Conservation (phyloP, 2,329 filamentous ascomycete species). For the Colletotrichum incanum region DNA sequence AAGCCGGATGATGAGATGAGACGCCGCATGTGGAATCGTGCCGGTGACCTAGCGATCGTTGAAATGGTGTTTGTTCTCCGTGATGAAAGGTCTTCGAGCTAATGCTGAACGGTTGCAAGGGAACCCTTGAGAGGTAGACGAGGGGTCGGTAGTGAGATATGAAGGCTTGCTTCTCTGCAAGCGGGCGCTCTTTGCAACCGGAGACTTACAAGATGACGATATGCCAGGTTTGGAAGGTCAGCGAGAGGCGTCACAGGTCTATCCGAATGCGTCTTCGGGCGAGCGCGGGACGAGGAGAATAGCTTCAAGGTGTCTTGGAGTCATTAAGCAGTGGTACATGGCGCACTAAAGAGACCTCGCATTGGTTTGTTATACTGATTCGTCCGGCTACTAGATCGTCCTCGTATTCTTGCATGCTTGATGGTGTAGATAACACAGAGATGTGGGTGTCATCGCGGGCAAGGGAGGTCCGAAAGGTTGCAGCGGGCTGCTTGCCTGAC, state of each 20-base stretch:
- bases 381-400: neutral
- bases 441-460: neutral
- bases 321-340: neutral
- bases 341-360: neutral
- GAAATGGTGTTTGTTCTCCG: neutral
- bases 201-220: constrained; percentile 7
- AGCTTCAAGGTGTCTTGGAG: constrained; percentile 23
- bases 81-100: constrained; percentile 10
- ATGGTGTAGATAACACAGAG: constrained; percentile 3
- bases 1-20: neutral
- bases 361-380: neutral
- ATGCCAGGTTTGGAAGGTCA: neutral
- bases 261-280: constrained; percentile 16
- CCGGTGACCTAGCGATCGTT: constrained; percentile 2
- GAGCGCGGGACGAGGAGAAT: neutral
- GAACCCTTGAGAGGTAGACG: constrained; percentile 3
- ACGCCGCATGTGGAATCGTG: constrained; percentile 1
- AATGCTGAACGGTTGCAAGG: constrained; percentile 22
- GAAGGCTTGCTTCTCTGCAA: constrained; percentile 6
- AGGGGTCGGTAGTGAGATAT: neutral
- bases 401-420: constrained; percentile 10
- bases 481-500: neutral
- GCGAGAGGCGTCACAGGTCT: constrained; percentile 9
- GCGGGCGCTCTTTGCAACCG: neutral
- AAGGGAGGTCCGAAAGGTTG: constrained; percentile 11